Evolutionary conservation across 2,329 filamentous ascomycete genomes (phyloP), one percentile per base, ranked within the genome.

Genomic region (Apiospora saccharicola): DNA sequence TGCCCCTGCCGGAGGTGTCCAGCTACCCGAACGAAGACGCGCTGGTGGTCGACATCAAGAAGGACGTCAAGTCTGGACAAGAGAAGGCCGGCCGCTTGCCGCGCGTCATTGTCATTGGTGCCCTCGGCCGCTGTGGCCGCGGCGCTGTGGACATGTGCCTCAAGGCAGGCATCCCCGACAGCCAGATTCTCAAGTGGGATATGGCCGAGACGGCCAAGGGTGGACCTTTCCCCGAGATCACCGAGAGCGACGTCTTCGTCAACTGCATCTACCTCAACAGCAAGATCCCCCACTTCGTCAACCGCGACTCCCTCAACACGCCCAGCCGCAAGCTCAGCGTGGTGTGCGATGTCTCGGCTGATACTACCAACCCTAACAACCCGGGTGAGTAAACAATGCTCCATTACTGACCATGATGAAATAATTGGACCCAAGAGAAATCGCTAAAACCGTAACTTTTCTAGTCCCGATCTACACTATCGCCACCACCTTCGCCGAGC

Each of bases 191-290:
- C 75, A 85, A 86, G 76, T 90, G 88, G 88, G 95, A 98, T 85
- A 88, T 97, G 80, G 88, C 89, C 44, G 94, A 98, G 88, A 97
- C 94, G 51, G 87, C 87, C 72, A 89, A 88, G 82, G 90, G 91
- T 71, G 94, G 94, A 0, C 94, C 94, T 13, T 96, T 95, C 83
- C 83, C 86, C 74, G 94, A 96, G 85, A 95, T 97, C 78, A 86
- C 91, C 67, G 89, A 94, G 82, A 88, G 86, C 73, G 91, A 94
- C 78, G 92, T 94, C 80, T 94, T 95, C 80, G 87, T 96, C 82
- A 97, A 96, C 86, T 95, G 93, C 88, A 96, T 98, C 81, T 98
- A 98, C 85, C 90, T 98, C 57, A 90, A 87, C 74, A 86, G 90
- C 77, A 90, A 92, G 81, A 95, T 96, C 76, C 93, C 94, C 37